Evolutionary conservation across 2,329 filamentous ascomycete species (phyloP).

Genomic region (Magnaporthales sp.): DNA sequence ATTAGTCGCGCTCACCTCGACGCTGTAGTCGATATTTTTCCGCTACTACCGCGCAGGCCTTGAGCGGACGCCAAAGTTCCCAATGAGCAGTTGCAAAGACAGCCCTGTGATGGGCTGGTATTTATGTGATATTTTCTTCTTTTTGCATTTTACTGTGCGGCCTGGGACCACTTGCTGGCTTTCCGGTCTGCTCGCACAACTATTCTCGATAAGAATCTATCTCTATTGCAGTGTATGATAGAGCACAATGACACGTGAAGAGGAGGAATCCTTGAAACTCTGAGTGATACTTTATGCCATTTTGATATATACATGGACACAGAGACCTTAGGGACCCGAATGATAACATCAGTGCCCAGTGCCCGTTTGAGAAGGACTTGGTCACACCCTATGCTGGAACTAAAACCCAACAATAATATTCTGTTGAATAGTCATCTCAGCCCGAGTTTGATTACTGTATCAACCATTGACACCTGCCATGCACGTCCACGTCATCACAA

Average conservation of each 20-base stretch:
- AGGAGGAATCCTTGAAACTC: background rate
- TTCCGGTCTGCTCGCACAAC: background rate
- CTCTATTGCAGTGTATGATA: background rate
- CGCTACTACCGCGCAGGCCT: background rate
- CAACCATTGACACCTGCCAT: too few relatives aligned
- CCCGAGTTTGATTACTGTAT: too few relatives aligned
- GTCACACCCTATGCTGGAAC: too few relatives aligned
- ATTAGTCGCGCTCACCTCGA: constrained; percentile 32
- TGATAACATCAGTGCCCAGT: background rate
- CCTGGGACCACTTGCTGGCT: background rate
- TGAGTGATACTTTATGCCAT: background rate
- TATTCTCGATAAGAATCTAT: background rate
- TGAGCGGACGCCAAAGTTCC: background rate
- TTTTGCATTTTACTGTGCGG: background rate
- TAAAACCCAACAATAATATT: too few relatives aligned
- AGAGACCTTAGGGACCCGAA: background rate
- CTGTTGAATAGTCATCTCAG: too few relatives aligned
- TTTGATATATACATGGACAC: background rate
- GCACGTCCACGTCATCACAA: too few relatives aligned
- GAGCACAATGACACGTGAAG: background rate
- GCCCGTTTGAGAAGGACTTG: too few relatives aligned
- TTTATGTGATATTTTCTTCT: background rate
- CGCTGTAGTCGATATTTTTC: background rate
- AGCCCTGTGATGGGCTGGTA: background rate
- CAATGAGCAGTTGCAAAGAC: background rate